These are phyloP conservation scores for Ascochyta clinopodiicola DNA, from an alignment of 2,329 filamentous ascomycete species.

Conservation along the genomic window DNA sequence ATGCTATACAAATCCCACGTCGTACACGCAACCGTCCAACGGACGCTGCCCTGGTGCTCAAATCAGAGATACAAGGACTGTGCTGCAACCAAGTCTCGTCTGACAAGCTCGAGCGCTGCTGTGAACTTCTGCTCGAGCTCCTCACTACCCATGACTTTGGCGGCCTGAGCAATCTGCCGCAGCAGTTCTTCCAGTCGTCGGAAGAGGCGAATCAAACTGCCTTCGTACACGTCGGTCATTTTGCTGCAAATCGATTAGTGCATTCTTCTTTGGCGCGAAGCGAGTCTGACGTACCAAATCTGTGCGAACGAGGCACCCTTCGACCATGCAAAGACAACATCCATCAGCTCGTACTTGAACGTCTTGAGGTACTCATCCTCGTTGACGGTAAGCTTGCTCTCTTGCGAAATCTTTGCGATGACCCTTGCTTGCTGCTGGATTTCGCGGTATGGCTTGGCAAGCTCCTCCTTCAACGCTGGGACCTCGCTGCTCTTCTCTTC, in stretches of 20 bases:
- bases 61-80: constrained; percentile 81
- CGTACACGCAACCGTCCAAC: constrained; percentile 12
- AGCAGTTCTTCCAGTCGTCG: constrained; percentile 92
- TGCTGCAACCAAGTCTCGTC: constrained; percentile 91
- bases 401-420: constrained; percentile 91
- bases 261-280: neutral
- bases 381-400: constrained; percentile 92
- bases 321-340: constrained; percentile 91
- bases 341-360: constrained; percentile 96
- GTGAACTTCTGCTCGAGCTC: constrained; percentile 94
- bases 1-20: constrained; percentile 18
- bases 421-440: constrained; percentile 86
- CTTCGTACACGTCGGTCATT: constrained; percentile 99
- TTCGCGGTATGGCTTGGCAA: constrained; percentile 84
- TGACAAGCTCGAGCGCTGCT: constrained; percentile 80
- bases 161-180: constrained; percentile 91
- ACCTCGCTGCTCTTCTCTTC: constrained; percentile 90
- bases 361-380: constrained; percentile 91
- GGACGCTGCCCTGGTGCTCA: constrained; percentile 7
- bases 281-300: constrained; percentile 77
- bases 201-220: constrained; percentile 94
- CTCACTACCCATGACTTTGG: constrained; percentile 97
- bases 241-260: constrained; percentile 65
- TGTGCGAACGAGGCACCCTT: constrained; percentile 88
- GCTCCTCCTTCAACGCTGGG: constrained; percentile 75